Percentiles rank a stretch among this genome's conserved stretches.
phyloP scores from a whole-genome alignment of 164 flowering plant genomes.

The Nelumbo lutea region DNA sequence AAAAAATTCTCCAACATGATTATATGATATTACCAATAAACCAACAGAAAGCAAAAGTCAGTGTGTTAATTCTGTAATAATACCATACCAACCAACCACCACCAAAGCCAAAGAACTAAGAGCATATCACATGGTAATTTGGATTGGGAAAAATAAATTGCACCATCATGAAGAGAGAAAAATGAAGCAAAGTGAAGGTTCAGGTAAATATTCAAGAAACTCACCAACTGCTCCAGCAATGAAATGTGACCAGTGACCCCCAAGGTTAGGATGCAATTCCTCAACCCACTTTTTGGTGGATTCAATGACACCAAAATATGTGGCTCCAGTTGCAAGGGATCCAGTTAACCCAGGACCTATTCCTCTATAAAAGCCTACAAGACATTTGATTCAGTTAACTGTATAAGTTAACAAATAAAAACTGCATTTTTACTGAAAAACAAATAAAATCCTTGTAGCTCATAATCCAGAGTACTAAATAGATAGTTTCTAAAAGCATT shows the following conservation, averaged over 20 bases:
- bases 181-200: background rate
- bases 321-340: conserved; percentile 96
- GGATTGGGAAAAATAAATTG: no score
- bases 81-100: no score
- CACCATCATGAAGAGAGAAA: no score
- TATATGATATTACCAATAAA: no score
- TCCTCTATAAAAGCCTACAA: conserved; percentile 85
- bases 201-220: background rate
- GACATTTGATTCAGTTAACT: conserved; percentile 2
- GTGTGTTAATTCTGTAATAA: no score
- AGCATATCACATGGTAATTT: no score
- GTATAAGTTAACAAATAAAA: no score
- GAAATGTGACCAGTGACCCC: conserved; percentile 93
- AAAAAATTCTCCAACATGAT: no score
- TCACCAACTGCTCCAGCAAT: conserved; percentile 90
- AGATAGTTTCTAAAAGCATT: no score
- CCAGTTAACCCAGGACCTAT: conserved; percentile 79
- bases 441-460: background rate
- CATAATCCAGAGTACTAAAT: no score
- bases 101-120: no score
- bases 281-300: conserved; percentile 90
- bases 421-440: background rate
- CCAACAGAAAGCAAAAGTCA: no score
- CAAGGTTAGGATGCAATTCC: conserved; percentile 73
- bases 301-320: conserved; percentile 92